Evolutionary conservation across 306 rosid species (phyloP).

Genomic region (Lablab purpureus): DNA sequence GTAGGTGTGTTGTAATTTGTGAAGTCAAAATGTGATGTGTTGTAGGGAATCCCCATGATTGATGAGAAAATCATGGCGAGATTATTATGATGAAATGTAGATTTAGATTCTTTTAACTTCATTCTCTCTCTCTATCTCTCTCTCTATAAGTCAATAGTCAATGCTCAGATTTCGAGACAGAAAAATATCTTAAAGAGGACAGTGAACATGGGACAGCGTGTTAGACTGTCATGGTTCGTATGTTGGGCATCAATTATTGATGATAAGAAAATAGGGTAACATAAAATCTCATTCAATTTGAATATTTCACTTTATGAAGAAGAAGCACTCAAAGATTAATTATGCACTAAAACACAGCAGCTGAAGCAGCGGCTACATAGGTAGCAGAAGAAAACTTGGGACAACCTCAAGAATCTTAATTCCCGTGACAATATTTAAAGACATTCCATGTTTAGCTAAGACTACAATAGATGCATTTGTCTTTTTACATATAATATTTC

Average conservation of each 20-base stretch:
- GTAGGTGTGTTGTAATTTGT: background rate
- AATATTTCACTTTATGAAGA: too few species aligned
- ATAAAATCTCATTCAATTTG: too few species aligned
- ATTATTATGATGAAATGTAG: constrained; percentile 42
- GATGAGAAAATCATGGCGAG: constrained; percentile 63
- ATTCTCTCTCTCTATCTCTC: background rate
- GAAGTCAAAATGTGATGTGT: background rate
- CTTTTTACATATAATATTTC: too few species aligned
- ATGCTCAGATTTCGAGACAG: background rate
- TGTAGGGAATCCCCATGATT: constrained; percentile 77
- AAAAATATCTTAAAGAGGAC: background rate
- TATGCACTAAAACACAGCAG: too few species aligned
- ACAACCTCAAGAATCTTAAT: too few species aligned
- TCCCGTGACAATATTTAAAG: too few species aligned
- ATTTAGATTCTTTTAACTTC: background rate
- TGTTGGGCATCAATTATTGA: background rate
- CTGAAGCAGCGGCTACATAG: too few species aligned
- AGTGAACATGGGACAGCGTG: background rate
- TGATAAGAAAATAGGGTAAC: background rate
- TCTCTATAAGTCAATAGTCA: background rate
- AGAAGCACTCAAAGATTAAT: too few species aligned
- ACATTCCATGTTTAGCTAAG: too few species aligned
- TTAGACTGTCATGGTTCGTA: background rate
- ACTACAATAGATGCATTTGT: too few species aligned
- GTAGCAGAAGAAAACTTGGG: too few species aligned